Base-by-base conservation (phyloP, 2,329 filamentous ascomycete genomes). In the Fusarium avenaceum region DNA sequence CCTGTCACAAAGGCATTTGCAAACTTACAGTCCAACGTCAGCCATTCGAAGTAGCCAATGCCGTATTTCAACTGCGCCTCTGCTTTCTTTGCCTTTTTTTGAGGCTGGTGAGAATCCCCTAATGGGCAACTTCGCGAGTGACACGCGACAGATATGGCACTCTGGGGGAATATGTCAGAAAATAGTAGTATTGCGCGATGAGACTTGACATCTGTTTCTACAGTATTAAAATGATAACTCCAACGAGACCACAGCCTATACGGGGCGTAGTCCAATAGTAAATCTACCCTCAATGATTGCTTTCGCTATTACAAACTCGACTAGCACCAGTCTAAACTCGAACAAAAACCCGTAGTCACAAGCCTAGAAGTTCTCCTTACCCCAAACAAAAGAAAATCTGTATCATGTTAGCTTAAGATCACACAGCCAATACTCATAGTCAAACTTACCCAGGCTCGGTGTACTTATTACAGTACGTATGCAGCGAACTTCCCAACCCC, bases 391-490 rank as follows among this genome's bases (percentile, higher is more conserved):
- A 47, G 85, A 87, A 78, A 90, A 90, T 38, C 87, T 87, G 57
- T 20, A 56, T 28, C 19, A 30, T 30, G 73, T 79, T 73, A 79
- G 76, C 64, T 68, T 59, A 50, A 48, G 67, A 67, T 35, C 22
- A 17, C 33, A 14, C 57, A 69, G 67, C 65, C 14, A 6, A 30
- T 8, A 10, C 47, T 19, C 17, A 33, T 14, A 43, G 17, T 38
- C 9, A 6, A 19, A 71, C 89, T 83, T 85, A 92, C 84, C 88
- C 92, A 76, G 92, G 91, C 76, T 94, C 92, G 60, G 90, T 92
- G 81, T 95, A 95, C 84, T 93, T 93, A 78, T 95, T 96, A 80
- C 92, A 96, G 81, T 92, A 94, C 64, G 93, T 86, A 75, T 96
- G 92, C 76, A 96, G 79, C 63, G 88, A 83, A 76, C 90, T 93